A percentile compares a stretch with the other conserved stretches of the same genome.
Evolutionary conservation across 2,329 filamentous ascomycete species (phyloP).

Genomic region (Xylariaceae sp.): DNA sequence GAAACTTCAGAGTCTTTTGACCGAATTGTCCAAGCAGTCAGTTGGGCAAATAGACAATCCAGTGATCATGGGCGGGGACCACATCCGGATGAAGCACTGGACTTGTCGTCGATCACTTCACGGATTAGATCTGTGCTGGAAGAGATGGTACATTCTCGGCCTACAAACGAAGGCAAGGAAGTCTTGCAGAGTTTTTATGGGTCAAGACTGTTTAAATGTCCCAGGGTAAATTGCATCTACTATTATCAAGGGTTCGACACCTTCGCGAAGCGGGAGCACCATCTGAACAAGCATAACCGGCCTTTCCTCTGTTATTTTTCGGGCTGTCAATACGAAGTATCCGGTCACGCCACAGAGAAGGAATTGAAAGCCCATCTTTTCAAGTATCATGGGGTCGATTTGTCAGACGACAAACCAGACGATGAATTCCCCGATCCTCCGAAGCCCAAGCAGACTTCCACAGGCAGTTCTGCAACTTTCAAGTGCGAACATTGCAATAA

Average conservation of each 20-base stretch:
- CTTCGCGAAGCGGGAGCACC: conserved; percentile 26
- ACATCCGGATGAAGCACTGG: conserved; percentile 13
- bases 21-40: conserved; percentile 13
- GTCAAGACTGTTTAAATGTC: conserved; percentile 17
- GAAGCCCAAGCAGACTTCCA: conserved; percentile 3
- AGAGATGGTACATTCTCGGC: neutral
- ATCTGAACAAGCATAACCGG: conserved; percentile 33
- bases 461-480: conserved; percentile 8
- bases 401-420: conserved; percentile 11
- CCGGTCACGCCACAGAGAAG: conserved; percentile 32
- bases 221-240: conserved; percentile 32
- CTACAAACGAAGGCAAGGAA: conserved; percentile 28
- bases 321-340: conserved; percentile 30
- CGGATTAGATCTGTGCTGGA: conserved; percentile 23
- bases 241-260: conserved; percentile 37
- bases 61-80: conserved; percentile 13
- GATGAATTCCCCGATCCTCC: conserved; percentile 18
- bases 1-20: conserved; percentile 10
- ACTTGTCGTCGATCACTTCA: conserved; percentile 13
- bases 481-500: conserved; percentile 18
- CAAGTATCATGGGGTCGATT: conserved; percentile 19
- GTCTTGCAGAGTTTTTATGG: conserved; percentile 16
- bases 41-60: conserved; percentile 17
- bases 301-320: conserved; percentile 33
- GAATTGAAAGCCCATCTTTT: conserved; percentile 33